Percentiles rank a stretch among this genome's conserved stretches.
phyloP scores from a whole-genome alignment of 495 filamentous ascomycete genomes.

The Penicillium nucicola region DNA sequence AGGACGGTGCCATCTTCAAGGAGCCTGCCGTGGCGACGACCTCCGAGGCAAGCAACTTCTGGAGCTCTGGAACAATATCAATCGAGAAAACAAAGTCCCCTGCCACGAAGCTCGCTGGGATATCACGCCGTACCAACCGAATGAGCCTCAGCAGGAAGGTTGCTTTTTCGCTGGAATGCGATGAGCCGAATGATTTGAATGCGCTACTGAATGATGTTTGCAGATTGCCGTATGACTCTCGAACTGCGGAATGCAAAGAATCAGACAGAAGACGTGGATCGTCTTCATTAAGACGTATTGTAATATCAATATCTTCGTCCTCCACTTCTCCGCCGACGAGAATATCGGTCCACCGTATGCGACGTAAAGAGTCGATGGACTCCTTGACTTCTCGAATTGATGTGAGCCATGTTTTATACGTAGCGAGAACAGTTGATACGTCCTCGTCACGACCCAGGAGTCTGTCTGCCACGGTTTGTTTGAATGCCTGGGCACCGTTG shows the following conservation, averaged over 20 bases:
- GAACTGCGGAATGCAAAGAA: conserved; percentile 55
- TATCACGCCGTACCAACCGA: conserved; percentile 66
- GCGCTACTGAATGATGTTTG: conserved; percentile 49
- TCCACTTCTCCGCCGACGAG: conserved; percentile 73
- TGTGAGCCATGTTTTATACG: conserved; percentile 66
- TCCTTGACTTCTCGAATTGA: conserved; percentile 57
- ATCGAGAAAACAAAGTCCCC: conserved; percentile 37
- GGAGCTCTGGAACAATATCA: conserved; percentile 53
- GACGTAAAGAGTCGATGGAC: conserved; percentile 63
- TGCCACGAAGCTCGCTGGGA: conserved; percentile 49
- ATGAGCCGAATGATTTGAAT: conserved; percentile 40
- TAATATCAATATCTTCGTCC: conserved; percentile 58
- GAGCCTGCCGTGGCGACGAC: conserved; percentile 17
- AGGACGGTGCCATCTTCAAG: conserved; percentile 10
- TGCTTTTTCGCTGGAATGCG: conserved; percentile 52
- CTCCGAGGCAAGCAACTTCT: conserved; percentile 48
- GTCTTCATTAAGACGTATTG: conserved; percentile 62
- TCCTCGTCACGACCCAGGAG: conserved; percentile 64
- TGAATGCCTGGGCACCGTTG: conserved; percentile 55
- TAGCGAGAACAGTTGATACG: conserved; percentile 54
- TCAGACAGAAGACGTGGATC: conserved; percentile 66
- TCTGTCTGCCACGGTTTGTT: conserved; percentile 46
- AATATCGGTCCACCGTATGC: conserved; percentile 72
- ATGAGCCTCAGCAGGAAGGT: conserved; percentile 73
- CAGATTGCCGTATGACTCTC: conserved; percentile 55